These are phyloP conservation scores for Nicotiana knightiana DNA, from an alignment of 257 asterid genomes.

Conservation along the genomic window DNA sequence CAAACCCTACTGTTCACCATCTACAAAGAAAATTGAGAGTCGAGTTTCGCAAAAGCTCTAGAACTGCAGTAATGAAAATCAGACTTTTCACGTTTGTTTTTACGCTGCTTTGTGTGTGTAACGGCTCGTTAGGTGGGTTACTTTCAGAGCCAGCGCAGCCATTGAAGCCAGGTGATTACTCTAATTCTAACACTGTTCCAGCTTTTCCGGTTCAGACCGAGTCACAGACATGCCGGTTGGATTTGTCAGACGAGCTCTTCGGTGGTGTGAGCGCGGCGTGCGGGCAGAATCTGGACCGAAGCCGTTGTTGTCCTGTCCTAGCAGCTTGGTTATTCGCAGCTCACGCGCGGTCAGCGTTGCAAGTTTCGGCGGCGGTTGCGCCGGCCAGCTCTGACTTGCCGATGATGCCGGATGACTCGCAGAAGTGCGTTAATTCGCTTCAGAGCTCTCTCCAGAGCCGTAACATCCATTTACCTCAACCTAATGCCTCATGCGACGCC, in stretches of 20 bases:
- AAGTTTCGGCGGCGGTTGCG: constrained; percentile 33
- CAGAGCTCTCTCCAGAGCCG: constrained; percentile 60
- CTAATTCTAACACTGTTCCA: constrained; percentile 60
- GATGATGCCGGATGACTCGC: constrained; percentile 96
- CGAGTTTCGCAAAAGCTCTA: neutral
- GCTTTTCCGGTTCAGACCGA: constrained; percentile 75
- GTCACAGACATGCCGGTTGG: constrained; percentile 59
- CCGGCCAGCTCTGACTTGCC: constrained; percentile 63
- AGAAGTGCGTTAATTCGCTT: constrained; percentile 80
- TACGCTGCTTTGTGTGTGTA: neutral
- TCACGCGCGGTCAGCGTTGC: constrained; percentile 83
- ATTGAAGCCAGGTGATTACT: constrained; percentile 54
- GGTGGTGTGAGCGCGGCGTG: constrained; percentile 94
- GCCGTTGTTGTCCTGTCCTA: constrained; percentile 95
- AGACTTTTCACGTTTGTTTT: neutral
- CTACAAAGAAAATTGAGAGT: constrained; percentile 1
- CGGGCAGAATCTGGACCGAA: constrained; percentile 72
- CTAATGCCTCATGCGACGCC: constrained; percentile 85
- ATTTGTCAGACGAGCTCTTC: constrained; percentile 78
- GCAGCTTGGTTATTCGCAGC: constrained; percentile 99
- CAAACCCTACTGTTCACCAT: neutral
- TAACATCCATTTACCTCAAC: constrained; percentile 63
- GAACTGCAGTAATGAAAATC: neutral
- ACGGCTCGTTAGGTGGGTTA: constrained; percentile 34
- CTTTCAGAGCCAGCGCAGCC: constrained; percentile 74